Evolutionary conservation across 2,329 filamentous ascomycete genomes (phyloP).

Genomic region (Botrytis deweyae): DNA sequence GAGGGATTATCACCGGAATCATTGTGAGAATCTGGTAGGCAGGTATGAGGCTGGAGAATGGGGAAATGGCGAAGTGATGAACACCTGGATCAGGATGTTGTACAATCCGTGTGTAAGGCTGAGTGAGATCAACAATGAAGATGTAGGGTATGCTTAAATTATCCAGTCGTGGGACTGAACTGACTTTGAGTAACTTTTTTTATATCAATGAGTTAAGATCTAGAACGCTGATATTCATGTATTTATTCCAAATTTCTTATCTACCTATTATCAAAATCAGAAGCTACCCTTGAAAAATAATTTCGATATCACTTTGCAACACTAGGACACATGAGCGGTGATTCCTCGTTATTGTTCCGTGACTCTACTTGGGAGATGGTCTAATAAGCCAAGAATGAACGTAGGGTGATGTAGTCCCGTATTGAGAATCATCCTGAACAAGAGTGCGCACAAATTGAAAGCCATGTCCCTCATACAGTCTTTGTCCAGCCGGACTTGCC

Average conservation of each 20-base stretch:
- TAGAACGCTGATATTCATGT: neutral
- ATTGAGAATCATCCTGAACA: neutral
- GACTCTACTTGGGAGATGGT: neutral
- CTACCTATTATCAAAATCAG: neutral
- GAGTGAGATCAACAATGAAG: neutral
- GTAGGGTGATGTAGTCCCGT: neutral
- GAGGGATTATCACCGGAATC: neutral
- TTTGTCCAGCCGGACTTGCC: neutral
- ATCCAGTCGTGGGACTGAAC: neutral
- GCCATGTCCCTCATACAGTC: neutral
- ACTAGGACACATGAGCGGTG: neutral
- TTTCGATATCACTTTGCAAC: neutral
- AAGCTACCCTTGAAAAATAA: neutral
- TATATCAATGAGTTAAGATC: neutral
- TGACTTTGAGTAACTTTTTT: neutral
- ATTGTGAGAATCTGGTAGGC: neutral
- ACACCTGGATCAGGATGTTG: neutral
- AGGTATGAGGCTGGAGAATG: neutral
- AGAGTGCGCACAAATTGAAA: constrained; percentile 1
- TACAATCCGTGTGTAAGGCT: neutral
- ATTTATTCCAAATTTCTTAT: neutral
- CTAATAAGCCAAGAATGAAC: neutral
- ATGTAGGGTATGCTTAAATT: neutral
- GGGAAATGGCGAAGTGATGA: neutral
- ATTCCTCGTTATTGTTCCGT: neutral